Evolutionary conservation across 768 basidiomycete genomes (phyloP).

Genomic region (Lactifluus pinguis): DNA sequence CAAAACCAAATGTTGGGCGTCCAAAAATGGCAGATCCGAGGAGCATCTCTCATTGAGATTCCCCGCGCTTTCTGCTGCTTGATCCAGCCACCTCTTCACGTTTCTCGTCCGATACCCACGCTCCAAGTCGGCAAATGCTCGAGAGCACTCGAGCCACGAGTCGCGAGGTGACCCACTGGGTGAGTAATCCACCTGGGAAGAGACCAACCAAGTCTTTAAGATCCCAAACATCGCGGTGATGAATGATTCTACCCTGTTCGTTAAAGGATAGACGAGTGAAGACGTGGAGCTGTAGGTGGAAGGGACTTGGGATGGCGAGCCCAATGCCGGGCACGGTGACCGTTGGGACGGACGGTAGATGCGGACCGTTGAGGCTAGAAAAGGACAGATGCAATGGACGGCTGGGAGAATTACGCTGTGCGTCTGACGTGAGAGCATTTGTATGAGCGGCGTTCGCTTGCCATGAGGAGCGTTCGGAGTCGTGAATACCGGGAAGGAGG

Average conservation of each 20-base stretch:
- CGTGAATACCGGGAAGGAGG: constrained; percentile 62
- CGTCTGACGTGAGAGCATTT: constrained; percentile 13
- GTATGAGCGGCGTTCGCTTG: constrained; percentile 24
- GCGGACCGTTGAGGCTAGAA: constrained; percentile 10
- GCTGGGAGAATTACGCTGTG: constrained; percentile 13
- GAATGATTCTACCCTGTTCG: constrained; percentile 70
- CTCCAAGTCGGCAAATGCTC: constrained; percentile 5
- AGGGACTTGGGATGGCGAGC: constrained; percentile 59
- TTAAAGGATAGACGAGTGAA: constrained; percentile 70
- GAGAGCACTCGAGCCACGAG: constrained; percentile 39
- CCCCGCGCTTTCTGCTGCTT: constrained; percentile 6
- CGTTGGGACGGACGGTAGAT: constrained; percentile 33
- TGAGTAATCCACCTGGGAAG: constrained; percentile 56
- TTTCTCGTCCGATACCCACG: constrained; percentile 11
- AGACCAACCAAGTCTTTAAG: constrained; percentile 68
- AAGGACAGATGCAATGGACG: constrained; percentile 22
- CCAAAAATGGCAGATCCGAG: constrained; percentile 8
- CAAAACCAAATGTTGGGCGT: neutral
- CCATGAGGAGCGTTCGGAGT: constrained; percentile 20
- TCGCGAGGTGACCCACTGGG: constrained; percentile 61
- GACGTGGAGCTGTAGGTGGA: constrained; percentile 67
- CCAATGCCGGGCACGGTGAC: constrained; percentile 52
- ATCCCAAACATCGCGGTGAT: constrained; percentile 78
- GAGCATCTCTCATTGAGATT: constrained; percentile 11
- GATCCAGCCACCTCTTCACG: constrained; percentile 2